Evolutionary conservation across 2,329 filamentous ascomycete species (phyloP), one percentile per base, ranked within the genome.

Genomic region (Apiospora marii): DNA sequence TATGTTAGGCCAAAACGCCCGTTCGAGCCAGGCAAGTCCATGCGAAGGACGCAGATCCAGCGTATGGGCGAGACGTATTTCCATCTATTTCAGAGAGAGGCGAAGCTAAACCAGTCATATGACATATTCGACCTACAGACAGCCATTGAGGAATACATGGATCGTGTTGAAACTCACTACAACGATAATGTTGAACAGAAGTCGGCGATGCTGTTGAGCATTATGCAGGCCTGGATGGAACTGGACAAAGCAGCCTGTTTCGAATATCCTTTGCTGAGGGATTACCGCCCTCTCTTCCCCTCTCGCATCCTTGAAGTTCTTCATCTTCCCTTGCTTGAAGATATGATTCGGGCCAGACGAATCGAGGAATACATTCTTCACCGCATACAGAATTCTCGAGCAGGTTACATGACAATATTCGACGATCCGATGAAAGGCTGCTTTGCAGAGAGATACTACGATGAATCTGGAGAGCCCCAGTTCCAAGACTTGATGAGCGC

Each of bases 211-310:
- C 78, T 92, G 0, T 81, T 93, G 0, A 85, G 82, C 10, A 68
- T 89, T 0, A 84, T 92, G 78, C 86, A 90, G 71, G 74, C 89
- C 0, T 93, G 90, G 91, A 78, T 87, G 1, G 75, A 78, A 2
- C 84, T 92, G 78, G 91, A 93, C 73, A 75, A 81, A 14, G 78
- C 78, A 16, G 85, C 87, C 0, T 80, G 82, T 0, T 8, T 68
- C 0, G 71, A 74, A 0, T 88, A 83, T 68, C 85, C 87, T 0
- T 78, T 92, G 0, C 78, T 93, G 0, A 37, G 68, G 0, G 79
- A 87, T 0, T 92, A 86, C 71, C 82, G 87, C 41, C 88, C 90
- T 0, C 80, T 83, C 0, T 87, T 93, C 67, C 75, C 81, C 0
- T 78, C 86, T 0, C 80, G 84, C 1, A 76, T 87, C 0, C 78